Evolutionary conservation across 371 early-diverging fungal species (phyloP).

Genomic region (Syncephalis plumigaleata): DNA sequence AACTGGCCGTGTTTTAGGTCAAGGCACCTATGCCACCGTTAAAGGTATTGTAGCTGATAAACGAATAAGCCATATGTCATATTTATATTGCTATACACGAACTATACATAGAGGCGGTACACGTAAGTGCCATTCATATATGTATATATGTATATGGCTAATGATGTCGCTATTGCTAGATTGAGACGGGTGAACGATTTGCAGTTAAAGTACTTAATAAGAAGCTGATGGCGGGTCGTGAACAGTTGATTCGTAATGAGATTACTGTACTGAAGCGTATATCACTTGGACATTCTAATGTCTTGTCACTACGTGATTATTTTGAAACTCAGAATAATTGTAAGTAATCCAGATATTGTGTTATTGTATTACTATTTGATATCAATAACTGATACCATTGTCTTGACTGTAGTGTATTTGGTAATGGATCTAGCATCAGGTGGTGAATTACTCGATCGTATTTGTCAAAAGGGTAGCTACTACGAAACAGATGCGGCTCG

Average conservation of each 20-base stretch:
- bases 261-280: slow-evolving; percentile 67
- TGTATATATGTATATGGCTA: neutral
- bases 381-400: neutral
- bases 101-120: slow-evolving; percentile 18
- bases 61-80: no score
- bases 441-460: slow-evolving; percentile 82
- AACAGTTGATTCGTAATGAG: slow-evolving; percentile 82
- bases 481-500: slow-evolving; percentile 78
- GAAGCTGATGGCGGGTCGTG: slow-evolving; percentile 68
- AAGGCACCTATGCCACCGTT: slow-evolving; percentile 50
- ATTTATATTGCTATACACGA: neutral
- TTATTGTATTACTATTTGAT: slow-evolving; percentile 2
- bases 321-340: slow-evolving; percentile 83
- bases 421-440: slow-evolving; percentile 81
- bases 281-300: slow-evolving; percentile 73
- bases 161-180: slow-evolving; percentile 17
- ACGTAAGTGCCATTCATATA: slow-evolving; percentile 11
- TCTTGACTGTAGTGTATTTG: slow-evolving; percentile 42
- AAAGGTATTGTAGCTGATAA: slow-evolving; percentile 31
- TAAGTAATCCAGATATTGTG: slow-evolving; percentile 14
- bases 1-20: slow-evolving; percentile 44
- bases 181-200: slow-evolving; percentile 65
- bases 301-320: slow-evolving; percentile 73
- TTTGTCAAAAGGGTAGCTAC: slow-evolving; percentile 61
- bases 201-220: slow-evolving; percentile 89